A percentile compares a stretch with the other conserved stretches of the same genome.
Conservation (phyloP, 805 yeast species). For the Kuraishia ogatae region DNA sequence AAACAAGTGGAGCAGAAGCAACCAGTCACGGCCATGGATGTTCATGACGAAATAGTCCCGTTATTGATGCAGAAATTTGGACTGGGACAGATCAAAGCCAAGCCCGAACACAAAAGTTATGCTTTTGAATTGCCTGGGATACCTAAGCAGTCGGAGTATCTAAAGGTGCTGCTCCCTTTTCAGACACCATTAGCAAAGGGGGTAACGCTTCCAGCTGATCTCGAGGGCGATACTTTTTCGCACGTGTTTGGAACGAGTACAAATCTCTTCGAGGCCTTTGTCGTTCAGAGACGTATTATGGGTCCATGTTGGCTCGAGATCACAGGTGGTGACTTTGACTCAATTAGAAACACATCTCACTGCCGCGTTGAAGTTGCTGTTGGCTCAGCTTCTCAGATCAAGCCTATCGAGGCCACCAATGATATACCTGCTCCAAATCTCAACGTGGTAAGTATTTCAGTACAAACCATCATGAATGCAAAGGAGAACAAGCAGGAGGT, state of each 20-base stretch:
- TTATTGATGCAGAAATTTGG: slow-evolving; percentile 56
- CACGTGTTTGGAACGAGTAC: slow-evolving; percentile 76
- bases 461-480: slow-evolving; percentile 75
- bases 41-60: slow-evolving; percentile 69
- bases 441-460: slow-evolving; percentile 63
- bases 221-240: slow-evolving; percentile 68
- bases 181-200: slow-evolving; percentile 48
- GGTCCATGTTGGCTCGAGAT: slow-evolving; percentile 97
- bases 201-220: slow-evolving; percentile 45
- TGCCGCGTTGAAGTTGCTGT: slow-evolving; percentile 71
- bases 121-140: slow-evolving; percentile 81
- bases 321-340: slow-evolving; percentile 48
- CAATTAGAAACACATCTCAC: slow-evolving; percentile 62
- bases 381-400: slow-evolving; percentile 34
- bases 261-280: slow-evolving; percentile 76
- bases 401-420: slow-evolving; percentile 28
- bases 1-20: slow-evolving; percentile 16
- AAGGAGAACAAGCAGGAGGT: slow-evolving; percentile 76
- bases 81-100: slow-evolving; percentile 53
- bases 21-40: slow-evolving; percentile 48
- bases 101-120: slow-evolving; percentile 67
- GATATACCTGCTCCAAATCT: slow-evolving; percentile 53
- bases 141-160: slow-evolving; percentile 73
- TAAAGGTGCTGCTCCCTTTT: slow-evolving; percentile 71
- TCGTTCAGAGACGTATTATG: slow-evolving; percentile 75